A percentile compares a stretch with the other conserved stretches of the same genome.
These are phyloP conservation scores for Cladosporium halotolerans DNA, from an alignment of 2,329 filamentous ascomycete genomes.

Conservation along the genomic window DNA sequence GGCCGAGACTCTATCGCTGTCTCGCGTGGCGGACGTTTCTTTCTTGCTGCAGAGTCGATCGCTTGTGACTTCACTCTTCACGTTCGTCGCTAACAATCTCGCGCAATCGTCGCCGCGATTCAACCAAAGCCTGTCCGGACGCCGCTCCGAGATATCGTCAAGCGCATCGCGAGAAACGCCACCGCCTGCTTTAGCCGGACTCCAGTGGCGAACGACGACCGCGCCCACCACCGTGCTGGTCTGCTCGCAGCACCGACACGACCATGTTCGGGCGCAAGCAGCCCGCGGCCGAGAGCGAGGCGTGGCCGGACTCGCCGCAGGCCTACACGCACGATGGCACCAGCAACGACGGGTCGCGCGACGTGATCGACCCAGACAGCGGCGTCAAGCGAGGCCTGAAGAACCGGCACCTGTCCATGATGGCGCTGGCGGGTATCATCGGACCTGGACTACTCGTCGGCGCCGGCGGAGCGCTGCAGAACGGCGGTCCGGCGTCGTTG, in stretches of 20 bases:
- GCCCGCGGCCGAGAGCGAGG: neutral
- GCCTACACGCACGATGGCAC: neutral
- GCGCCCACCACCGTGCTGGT: neutral
- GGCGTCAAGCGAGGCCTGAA: slow-evolving; percentile 65
- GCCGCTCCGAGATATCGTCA: neutral
- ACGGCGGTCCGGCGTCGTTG: slow-evolving; percentile 64
- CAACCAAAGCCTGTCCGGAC: neutral
- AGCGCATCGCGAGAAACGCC: neutral
- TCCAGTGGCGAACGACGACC: neutral
- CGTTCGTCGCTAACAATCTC: neutral
- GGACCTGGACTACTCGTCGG: slow-evolving; percentile 64
- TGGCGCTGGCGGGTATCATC: slow-evolving; percentile 46
- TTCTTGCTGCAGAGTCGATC: neutral
- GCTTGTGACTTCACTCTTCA: neutral
- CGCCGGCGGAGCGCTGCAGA: slow-evolving; percentile 60
- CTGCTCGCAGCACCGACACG: neutral
- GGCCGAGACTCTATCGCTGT: neutral
- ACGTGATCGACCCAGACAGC: slow-evolving; percentile 39
- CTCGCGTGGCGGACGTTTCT: neutral
- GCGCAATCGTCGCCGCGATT: neutral
- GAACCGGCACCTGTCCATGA: slow-evolving; percentile 60
- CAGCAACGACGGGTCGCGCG: neutral
- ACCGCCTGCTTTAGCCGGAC: neutral
- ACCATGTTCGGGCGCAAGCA: slow-evolving; percentile 8
- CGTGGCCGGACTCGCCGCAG: slow-evolving; percentile 7